A percentile compares a stretch with the other conserved stretches of the same genome.
Evolutionary conservation across 345 rosid species (phyloP).

Genomic region (Eucalyptus decipiens): DNA sequence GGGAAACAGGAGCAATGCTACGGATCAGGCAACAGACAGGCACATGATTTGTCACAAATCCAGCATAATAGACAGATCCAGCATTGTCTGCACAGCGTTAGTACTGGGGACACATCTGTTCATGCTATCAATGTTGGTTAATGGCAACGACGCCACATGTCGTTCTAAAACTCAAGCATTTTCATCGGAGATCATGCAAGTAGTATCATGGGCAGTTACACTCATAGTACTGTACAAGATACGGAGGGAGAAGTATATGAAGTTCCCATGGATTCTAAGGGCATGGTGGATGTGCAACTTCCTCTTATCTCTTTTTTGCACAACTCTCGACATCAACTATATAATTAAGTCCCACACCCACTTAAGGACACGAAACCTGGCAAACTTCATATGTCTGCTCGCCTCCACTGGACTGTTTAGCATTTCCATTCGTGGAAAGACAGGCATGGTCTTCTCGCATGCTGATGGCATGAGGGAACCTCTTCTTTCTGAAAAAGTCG

Average conservation of each 20-base stretch:
- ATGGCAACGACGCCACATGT: slow-evolving; percentile 16
- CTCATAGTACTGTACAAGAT: slow-evolving; percentile 22
- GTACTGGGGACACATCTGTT: slow-evolving; percentile 32
- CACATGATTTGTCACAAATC: slow-evolving; percentile 24
- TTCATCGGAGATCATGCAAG: slow-evolving; percentile 39
- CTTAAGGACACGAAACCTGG: slow-evolving; percentile 22
- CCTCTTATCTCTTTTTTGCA: slow-evolving; percentile 23
- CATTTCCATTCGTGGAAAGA: slow-evolving; percentile 54
- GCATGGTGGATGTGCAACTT: slow-evolving; percentile 85
- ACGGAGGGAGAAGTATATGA: slow-evolving; percentile 5
- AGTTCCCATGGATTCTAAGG: slow-evolving; percentile 65
- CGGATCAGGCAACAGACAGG: slow-evolving; percentile 15
- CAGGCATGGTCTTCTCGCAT: slow-evolving; percentile 21
- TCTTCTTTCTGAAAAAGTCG: slow-evolving; percentile 24
- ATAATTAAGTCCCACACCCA: slow-evolving; percentile 11
- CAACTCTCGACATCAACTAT: slow-evolving; percentile 13
- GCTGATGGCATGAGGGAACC: slow-evolving; percentile 36
- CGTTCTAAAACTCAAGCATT: slow-evolving; percentile 19
- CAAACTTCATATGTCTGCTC: slow-evolving; percentile 34
- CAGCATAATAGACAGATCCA: slow-evolving; percentile 21
- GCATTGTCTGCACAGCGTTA: slow-evolving; percentile 26
- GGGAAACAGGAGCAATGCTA: slow-evolving; percentile 10
- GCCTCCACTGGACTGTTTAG: slow-evolving; percentile 38
- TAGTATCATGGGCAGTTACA: slow-evolving; percentile 32
- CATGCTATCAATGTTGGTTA: slow-evolving; percentile 27